phyloP scores from a whole-genome alignment of 495 filamentous ascomycete genomes.

The Aspergillus ellipticus region DNA sequence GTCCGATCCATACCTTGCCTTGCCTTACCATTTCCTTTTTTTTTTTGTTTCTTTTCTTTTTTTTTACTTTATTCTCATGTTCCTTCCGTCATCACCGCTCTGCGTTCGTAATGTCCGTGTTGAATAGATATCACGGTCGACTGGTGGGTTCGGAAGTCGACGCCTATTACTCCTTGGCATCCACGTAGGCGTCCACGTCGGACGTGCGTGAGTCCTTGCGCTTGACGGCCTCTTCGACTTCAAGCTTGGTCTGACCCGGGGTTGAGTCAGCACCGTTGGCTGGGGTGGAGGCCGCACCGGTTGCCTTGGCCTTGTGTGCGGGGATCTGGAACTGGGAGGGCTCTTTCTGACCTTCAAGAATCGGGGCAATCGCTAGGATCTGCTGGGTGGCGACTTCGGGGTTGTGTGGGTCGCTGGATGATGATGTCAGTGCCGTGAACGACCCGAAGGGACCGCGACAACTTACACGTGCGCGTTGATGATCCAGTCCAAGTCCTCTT shows the following conservation, averaged over 20 bases:
- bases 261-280: constrained; percentile 10
- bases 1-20: background rate
- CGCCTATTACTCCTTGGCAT: constrained; percentile 43
- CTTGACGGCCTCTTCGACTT: constrained; percentile 25
- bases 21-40: constrained; percentile 3
- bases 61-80: background rate
- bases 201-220: constrained; percentile 48
- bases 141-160: background rate
- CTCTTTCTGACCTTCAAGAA: constrained; percentile 67
- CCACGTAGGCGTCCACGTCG: constrained; percentile 55
- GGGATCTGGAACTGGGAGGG: constrained; percentile 41
- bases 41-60: constrained; percentile 1
- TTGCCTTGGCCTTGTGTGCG: constrained; percentile 21
- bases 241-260: constrained; percentile 10
- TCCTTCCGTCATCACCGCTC: background rate
- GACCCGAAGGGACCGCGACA: background rate
- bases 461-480: constrained; percentile 83
- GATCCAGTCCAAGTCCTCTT: constrained; percentile 90
- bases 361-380: constrained; percentile 81
- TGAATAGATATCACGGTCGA: background rate
- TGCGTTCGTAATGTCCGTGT: background rate
- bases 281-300: constrained; percentile 5
- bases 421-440: background rate
- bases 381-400: constrained; percentile 75
- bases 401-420: constrained; percentile 59